Percentiles rank a stretch among this genome's conserved stretches.
Evolutionary conservation across 2,329 filamentous ascomycete genomes (phyloP).

Genomic region (Dactylellina leptospora): DNA sequence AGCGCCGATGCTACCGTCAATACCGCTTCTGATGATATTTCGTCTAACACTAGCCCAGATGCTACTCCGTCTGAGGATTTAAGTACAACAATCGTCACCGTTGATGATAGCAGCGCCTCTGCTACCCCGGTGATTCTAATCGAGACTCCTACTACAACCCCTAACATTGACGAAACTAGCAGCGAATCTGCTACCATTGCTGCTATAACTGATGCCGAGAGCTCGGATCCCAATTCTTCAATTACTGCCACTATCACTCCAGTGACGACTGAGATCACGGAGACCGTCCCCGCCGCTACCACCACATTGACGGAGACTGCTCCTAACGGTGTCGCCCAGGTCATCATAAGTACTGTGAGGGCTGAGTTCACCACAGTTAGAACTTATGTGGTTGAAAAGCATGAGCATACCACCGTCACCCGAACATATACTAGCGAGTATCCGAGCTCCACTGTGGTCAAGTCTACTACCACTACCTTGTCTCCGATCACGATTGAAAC

Average conservation of each 20-base stretch:
- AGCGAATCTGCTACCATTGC: not conserved
- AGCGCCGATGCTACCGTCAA: too few relatives aligned
- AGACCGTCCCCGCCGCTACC: slow-evolving; percentile 27
- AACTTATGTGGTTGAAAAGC: slow-evolving; percentile 25
- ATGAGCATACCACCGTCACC: slow-evolving; percentile 25
- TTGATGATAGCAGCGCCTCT: too few relatives aligned
- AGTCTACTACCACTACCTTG: slow-evolving; percentile 18
- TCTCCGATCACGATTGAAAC: slow-evolving; percentile 20
- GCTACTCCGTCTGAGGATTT: too few relatives aligned
- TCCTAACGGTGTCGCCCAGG: not conserved
- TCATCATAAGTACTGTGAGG: slow-evolving; percentile 21
- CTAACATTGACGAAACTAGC: too few relatives aligned
- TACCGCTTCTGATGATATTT: too few relatives aligned
- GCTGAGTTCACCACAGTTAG: slow-evolving; percentile 20
- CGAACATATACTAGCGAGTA: not conserved
- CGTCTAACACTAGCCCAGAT: too few relatives aligned
- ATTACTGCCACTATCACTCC: slow-evolving; percentile 1
- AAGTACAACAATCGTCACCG: too few relatives aligned
- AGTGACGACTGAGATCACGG: slow-evolving; percentile 29
- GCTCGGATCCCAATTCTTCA: not conserved
- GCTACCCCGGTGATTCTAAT: too few relatives aligned
- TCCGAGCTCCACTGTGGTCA: slow-evolving; percentile 9
- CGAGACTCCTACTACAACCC: too few relatives aligned
- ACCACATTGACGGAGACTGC: slow-evolving; percentile 29
- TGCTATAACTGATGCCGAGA: not conserved